Conservation (phyloP, 2,329 filamentous ascomycete genomes). For the Parafenestella ontariensis region DNA sequence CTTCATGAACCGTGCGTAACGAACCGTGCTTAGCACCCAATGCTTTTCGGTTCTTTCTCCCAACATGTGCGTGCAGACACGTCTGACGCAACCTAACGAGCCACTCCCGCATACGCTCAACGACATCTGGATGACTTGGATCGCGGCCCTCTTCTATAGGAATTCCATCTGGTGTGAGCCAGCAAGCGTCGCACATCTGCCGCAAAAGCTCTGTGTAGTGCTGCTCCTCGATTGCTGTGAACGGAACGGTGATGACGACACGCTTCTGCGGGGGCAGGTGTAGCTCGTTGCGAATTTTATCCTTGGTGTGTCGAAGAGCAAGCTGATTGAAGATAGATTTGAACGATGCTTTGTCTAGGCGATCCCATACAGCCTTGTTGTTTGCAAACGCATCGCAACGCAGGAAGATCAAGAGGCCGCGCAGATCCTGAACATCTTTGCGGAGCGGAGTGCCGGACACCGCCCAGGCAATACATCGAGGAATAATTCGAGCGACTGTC, state of each 20-base stretch:
- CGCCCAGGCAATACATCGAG: conserved; percentile 87
- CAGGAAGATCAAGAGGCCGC: conserved; percentile 82
- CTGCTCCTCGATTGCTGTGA: conserved; percentile 89
- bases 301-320: conserved; percentile 85
- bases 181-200: conserved; percentile 75
- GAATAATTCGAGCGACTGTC: conserved; percentile 77
- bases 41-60: conserved; percentile 68
- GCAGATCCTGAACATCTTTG: conserved; percentile 78
- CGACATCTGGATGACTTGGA: conserved; percentile 61
- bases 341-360: conserved; percentile 72
- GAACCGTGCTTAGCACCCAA: conserved; percentile 69
- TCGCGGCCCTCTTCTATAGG: conserved; percentile 70
- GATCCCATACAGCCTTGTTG: conserved; percentile 70
- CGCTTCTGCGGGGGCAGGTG: conserved; percentile 82
- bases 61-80: conserved; percentile 85
- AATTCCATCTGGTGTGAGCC: conserved; percentile 68
- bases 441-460: conserved; percentile 90
- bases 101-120: conserved; percentile 80
- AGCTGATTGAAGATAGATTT: conserved; percentile 72
- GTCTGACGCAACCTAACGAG: conserved; percentile 80
- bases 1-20: conserved; percentile 82
- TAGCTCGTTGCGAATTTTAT: conserved; percentile 78
- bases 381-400: conserved; percentile 77
- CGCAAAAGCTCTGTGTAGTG: conserved; percentile 80
- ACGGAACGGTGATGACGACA: conserved; percentile 86